These are phyloP conservation scores for Suillus lakei DNA, from an alignment of 768 basidiomycete genomes.

Conservation along the genomic window DNA sequence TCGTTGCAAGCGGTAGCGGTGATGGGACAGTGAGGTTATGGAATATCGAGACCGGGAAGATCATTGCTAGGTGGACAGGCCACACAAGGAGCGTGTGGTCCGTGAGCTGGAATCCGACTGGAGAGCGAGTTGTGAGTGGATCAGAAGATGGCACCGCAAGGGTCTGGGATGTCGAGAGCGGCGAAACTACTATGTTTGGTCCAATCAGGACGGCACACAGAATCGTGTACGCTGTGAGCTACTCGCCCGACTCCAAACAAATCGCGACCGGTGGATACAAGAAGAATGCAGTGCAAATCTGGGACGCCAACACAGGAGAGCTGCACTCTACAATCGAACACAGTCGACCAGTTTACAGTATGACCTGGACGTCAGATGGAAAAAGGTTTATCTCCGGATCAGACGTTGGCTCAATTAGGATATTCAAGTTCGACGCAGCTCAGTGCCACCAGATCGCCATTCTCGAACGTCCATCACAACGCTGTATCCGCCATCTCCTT, in stretches of 20 bases:
- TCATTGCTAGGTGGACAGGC: neutral
- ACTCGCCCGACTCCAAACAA: neutral
- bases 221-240: neutral
- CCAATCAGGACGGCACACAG: neutral
- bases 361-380: neutral
- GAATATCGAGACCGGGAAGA: neutral
- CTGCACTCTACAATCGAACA: constrained; percentile 3
- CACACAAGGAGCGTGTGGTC: neutral
- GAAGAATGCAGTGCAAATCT: neutral
- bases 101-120: neutral
- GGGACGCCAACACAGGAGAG: neutral
- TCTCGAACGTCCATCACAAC: neutral
- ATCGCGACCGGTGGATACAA: neutral
- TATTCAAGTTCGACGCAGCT: neutral
- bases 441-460: neutral
- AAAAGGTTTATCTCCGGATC: constrained; percentile 1
- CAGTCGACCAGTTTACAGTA: constrained; percentile 2
- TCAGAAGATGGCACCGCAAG: neutral
- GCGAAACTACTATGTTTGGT: neutral
- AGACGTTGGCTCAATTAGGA: neutral
- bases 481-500: neutral
- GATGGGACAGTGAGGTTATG: neutral
- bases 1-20: neutral
- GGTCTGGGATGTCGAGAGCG: neutral
- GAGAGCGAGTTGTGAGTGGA: neutral